Evolutionary conservation across 352 stramenopile genomes (phyloP), one percentile per base, ranked within the genome.

Genomic region (Globisporangium cederbergense): DNA sequence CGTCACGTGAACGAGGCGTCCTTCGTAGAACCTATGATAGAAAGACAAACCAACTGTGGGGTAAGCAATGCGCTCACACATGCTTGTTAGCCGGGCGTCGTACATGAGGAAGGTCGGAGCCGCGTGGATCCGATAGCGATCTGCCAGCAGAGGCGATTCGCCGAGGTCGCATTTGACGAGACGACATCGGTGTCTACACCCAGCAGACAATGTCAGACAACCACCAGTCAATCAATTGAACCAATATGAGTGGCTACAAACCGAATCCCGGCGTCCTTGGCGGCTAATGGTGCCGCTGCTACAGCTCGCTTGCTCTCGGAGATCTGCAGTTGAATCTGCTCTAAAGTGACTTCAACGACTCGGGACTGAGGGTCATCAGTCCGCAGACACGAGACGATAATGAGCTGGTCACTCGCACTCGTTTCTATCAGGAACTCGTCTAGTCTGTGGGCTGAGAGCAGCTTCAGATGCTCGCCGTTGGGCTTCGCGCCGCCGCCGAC

Each of bases 41-140:
- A 14, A 34, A 7, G 28, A 0, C 18, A 65, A 28, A 22, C 47
- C 11, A 11, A 20, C 9, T 30, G 11, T 16, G 4, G 20, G 3
- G 3, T 43, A 0, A 34, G 18, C 22, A 32, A 25, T 32, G 16
- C 22, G 14, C 6, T 11, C 22, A 34, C 22, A 20, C 11, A 22
- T 55, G 49, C n/a, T 32, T 13, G 14, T 14, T 11, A 22, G 16
- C 8, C 9, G 14, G 5, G 16, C 18, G 16, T 28, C 70, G 18
- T 75, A 95, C 77, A 91, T 74, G 47, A 96, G 77, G 49, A 89
- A 94, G 2, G 85, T 90, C 30, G 87, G 87, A 2, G 82, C 60
- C 1, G 87, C 83, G 62, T 80, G 79, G 69, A 96, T 82, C 16
- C 77, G 73, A 56, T 80, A 96, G 18, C 81, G 78, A 52, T 92